Evolutionary conservation across 2,329 filamentous ascomycete genomes (phyloP).

Genomic region (Aspergillus sp.): DNA sequence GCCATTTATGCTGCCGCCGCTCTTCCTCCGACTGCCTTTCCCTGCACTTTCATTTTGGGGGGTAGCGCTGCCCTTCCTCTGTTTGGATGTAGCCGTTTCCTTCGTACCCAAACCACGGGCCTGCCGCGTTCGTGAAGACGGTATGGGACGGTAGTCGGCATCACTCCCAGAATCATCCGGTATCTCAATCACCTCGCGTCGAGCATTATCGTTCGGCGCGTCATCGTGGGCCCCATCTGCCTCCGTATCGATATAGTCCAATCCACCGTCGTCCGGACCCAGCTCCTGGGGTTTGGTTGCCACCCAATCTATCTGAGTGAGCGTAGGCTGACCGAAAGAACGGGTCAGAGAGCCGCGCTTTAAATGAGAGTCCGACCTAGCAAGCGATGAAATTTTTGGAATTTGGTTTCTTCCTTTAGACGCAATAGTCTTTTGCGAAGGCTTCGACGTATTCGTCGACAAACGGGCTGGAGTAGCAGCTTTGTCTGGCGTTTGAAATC

Average conservation of each 20-base stretch:
- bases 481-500: conserved; percentile 17
- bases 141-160: conserved; percentile 12
- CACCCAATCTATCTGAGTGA: conserved; percentile 37
- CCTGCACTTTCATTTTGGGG: conserved; percentile 1
- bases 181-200: conserved; percentile 15
- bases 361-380: conserved; percentile 9
- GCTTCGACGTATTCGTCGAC: conserved; percentile 10
- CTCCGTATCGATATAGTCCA: conserved; percentile 25
- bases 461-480: conserved; percentile 4
- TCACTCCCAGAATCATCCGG: conserved; percentile 19
- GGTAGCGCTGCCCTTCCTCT: conserved; percentile 7
- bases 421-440: conserved; percentile 9
- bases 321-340: conserved; percentile 23
- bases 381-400: conserved; percentile 9
- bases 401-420: conserved; percentile 7
- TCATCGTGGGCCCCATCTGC: conserved; percentile 4
- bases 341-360: conserved; percentile 13
- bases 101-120: conserved; percentile 5
- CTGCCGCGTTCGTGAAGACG: conserved; percentile 5
- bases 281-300: conserved; percentile 12
- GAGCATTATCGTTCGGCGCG: neutral
- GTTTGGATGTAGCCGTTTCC: conserved; percentile 10
- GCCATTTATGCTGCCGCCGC: conserved; percentile 10
- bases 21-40: conserved; percentile 14
- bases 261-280: conserved; percentile 13